Evolutionary conservation across 352 stramenopile genomes (phyloP).

Genomic region (Phytopythium kandeliae): DNA sequence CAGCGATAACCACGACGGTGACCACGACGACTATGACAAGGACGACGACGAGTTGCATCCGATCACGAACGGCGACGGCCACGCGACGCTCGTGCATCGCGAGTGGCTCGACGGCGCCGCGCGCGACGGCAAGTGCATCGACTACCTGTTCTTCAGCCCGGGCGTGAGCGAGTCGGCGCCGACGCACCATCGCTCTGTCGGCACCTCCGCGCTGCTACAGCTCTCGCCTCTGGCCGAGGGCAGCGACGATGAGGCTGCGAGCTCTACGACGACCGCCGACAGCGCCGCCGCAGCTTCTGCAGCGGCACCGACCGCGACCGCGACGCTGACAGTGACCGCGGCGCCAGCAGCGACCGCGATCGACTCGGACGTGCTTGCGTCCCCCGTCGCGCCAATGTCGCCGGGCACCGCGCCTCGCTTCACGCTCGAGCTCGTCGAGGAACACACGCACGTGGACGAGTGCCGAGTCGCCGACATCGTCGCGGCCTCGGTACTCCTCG

Average conservation of each 20-base stretch:
- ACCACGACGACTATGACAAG: slow-evolving; percentile 40
- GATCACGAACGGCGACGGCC: slow-evolving; percentile 79
- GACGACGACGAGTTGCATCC: slow-evolving; percentile 43
- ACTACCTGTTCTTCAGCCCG: slow-evolving; percentile 80
- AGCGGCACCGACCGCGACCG: slow-evolving; percentile 8
- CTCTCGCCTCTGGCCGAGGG: slow-evolving; percentile 4
- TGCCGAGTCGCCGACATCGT: slow-evolving; percentile 35
- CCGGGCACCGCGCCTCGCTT: slow-evolving; percentile 15
- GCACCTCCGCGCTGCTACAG: neutral
- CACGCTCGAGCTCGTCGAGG: slow-evolving; percentile 33
- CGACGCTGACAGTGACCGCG: slow-evolving; percentile 11
- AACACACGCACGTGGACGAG: slow-evolving; percentile 50
- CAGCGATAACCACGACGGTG: slow-evolving; percentile 31
- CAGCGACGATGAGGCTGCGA: slow-evolving; percentile 4
- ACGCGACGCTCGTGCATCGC: slow-evolving; percentile 52
- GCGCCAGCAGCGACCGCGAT: slow-evolving; percentile 9
- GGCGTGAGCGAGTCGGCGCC: slow-evolving; percentile 15
- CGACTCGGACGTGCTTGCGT: too few relatives aligned
- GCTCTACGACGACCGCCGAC: slow-evolving; percentile 3
- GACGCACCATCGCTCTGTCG: too few relatives aligned
- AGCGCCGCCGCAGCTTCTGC: slow-evolving; percentile 7
- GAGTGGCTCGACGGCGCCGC: slow-evolving; percentile 26
- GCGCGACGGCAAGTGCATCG: slow-evolving; percentile 74
- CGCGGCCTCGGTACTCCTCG: slow-evolving; percentile 6
- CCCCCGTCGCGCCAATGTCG: slow-evolving; percentile 3